Evolutionary conservation across 2,329 filamentous ascomycete genomes (phyloP), one percentile per base, ranked within the genome.

Genomic region (Chlorencoelia australis): DNA sequence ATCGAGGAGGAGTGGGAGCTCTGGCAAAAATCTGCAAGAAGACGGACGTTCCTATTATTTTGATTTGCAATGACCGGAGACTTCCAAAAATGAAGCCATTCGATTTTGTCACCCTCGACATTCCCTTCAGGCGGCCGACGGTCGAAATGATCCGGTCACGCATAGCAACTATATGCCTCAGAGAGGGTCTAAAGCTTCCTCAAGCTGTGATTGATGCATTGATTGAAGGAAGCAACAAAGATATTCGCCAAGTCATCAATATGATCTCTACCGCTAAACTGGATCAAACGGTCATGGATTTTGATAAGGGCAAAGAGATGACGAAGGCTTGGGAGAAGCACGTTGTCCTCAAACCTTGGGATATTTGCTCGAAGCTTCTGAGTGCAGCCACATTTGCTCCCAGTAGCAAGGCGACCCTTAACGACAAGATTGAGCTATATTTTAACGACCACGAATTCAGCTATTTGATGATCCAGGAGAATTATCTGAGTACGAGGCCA

Each of bases 391-490:
- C 95, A 61, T 98, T 96, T 60, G 72, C 83, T 16, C 72, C 79
- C 4, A 76, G 79, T 33, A 93, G 86, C 61, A 93, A 85, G 48
- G 68, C 84, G 3, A 94, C 86, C 0, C 66, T 98, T 22, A 96
- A 96, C 56, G 89, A 98, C 59, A 98, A 98, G 68, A 91, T 93
- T 44, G 89, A 98, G 61, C 75, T 98, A 2, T 98, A 98, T 60
- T 98, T 98, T 68, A 96, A 98, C 59, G 91, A 98, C 52, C 91
- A 98, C 55, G 91, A 98, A 52, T 94, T 96, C 63, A 95, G 87
- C 53, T 91, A 80, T 54, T 68, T 98, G 35, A 96, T 98, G 91
- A 78, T 98, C 30, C 91, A 98, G 58, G 93, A 98, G 59, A 98
- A 98, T 56, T 98, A 98, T 51, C 69, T 98, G 9, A 81, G 77